Base-by-base conservation (phyloP, 2,329 filamentous ascomycete genomes). In the Fusarium sp. region DNA sequence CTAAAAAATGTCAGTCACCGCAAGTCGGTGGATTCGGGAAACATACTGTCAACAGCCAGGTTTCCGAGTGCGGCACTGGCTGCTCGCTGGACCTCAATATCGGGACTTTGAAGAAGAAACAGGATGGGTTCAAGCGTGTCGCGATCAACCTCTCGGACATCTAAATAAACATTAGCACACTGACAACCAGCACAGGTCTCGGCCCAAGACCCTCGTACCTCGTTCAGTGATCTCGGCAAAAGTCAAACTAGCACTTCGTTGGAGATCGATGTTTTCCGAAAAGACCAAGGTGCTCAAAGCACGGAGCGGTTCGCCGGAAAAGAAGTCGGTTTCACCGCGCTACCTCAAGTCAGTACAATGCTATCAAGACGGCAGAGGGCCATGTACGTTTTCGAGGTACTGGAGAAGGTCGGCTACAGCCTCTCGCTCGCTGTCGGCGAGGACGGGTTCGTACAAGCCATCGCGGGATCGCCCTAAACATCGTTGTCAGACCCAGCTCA, bases 161-260 rank as follows among this genome's bases (percentile, higher is more conserved):
- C 95, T 98, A 68, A 12, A 40, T 15, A 7, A 28, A 25, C 11
- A 53, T 73, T 51, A 70, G 55, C 24, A 60, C 45, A 19, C 50
- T 53, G 11, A 19, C 57, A n/a, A 9, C 11, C 22, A n/a, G 31
- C 22, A 39, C 25, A 39, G 12, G 31, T 22, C 5, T 7, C 24
- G 15, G 19, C 22, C 12, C 6, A 19, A 26, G 22, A 38, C 11
- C 22, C n/a, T 44, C 83, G 71, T 84, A 97, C 95, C 94, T 92
- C 94, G 82, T 79, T 99, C 95, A 35, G 95, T 99, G 69, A 99
- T 99, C 77, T 99, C 95, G 59, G 95, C 95, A 83, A 99, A 99
- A 3, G 95, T 99, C 77, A 99, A 86, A 77, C 94, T 98, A 49
- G 95, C 95, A 80, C 95, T 98, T 67, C 95, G 87, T 80, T 99